Base-by-base conservation (phyloP, 371 early-diverging fungal genomes). In the Homolaphlyctis polyrhiza region DNA sequence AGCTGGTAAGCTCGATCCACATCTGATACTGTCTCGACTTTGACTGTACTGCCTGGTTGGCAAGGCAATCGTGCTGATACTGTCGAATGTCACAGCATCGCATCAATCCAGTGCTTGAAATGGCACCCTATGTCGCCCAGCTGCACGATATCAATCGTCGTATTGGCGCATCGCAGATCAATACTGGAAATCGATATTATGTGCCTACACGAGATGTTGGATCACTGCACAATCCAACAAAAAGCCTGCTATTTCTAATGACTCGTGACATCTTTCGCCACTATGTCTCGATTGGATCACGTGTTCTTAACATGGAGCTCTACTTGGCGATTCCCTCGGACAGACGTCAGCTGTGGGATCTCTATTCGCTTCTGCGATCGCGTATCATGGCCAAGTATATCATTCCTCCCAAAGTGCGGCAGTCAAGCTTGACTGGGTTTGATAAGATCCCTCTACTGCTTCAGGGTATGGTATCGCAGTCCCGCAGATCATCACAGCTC, bases 1-100 rank as follows among this genome's bases (percentile, higher is more conserved):
- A 55, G 35, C n/a, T 55, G 55, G 55, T 55, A 55, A 18, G 55
- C 28, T n/a, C 14, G 52, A n/a, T n/a, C n/a, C n/a, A n/a, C n/a
- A n/a, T n/a, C n/a, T n/a, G n/a, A n/a, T n/a, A n/a, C n/a, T n/a
- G n/a, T n/a, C n/a, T n/a, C n/a, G n/a, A n/a, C n/a, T n/a, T n/a
- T n/a, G n/a, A n/a, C n/a, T n/a, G n/a, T n/a, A n/a, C n/a, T n/a
- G n/a, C n/a, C n/a, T n/a, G n/a, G n/a, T n/a, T n/a, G n/a, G n/a
- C n/a, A n/a, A n/a, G n/a, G n/a, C n/a, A n/a, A n/a, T n/a, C n/a
- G n/a, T n/a, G n/a, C n/a, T n/a, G n/a, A n/a, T n/a, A n/a, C n/a
- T n/a, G n/a, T n/a, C n/a, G n/a, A n/a, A n/a, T n/a, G n/a, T 3
- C 3, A 14, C n/a, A 55, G 55, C 30, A 55, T 33, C 55, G 35